Evolutionary conservation across 2,329 filamentous ascomycete genomes (phyloP).

Genomic region (Orbilia oligospora): DNA sequence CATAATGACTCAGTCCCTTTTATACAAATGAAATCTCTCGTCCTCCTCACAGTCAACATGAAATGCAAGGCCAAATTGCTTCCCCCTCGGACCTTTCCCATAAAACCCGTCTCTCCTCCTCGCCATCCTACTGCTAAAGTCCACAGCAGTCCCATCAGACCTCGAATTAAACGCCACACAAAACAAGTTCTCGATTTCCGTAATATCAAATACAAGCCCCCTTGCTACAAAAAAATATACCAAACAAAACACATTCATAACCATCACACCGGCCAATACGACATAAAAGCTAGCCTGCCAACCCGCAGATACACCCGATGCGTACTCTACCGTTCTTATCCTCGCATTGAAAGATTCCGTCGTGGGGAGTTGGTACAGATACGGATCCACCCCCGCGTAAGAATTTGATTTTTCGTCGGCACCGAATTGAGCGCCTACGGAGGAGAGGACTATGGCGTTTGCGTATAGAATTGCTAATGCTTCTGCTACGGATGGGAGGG

Average conservation of each 20-base stretch:
- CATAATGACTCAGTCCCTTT: slow-evolving; percentile 28
- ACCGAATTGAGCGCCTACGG: slow-evolving; percentile 74
- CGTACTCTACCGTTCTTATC: slow-evolving; percentile 77
- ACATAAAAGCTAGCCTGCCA: slow-evolving; percentile 79
- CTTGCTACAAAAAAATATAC: slow-evolving; percentile 53
- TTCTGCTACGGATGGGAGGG: slow-evolving; percentile 79
- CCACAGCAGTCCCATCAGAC: slow-evolving; percentile 1
- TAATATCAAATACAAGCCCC: slow-evolving; percentile 51
- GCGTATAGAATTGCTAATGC: slow-evolving; percentile 79
- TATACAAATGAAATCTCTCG: slow-evolving; percentile 43
- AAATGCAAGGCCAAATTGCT: slow-evolving; percentile 40
- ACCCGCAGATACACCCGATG: slow-evolving; percentile 74
- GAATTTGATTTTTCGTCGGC: slow-evolving; percentile 41
- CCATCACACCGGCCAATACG: slow-evolving; percentile 76
- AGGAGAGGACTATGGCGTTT: slow-evolving; percentile 76
- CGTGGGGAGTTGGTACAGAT: slow-evolving; percentile 38
- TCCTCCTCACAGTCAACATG: slow-evolving; percentile 49
- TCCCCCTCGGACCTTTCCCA: slow-evolving; percentile 46
- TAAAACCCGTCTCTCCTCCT: slow-evolving; percentile 45
- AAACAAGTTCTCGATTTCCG: slow-evolving; percentile 56
- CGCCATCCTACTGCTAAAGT: neutral
- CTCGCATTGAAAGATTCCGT: slow-evolving; percentile 76
- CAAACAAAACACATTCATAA: slow-evolving; percentile 76
- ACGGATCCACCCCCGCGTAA: slow-evolving; percentile 66
- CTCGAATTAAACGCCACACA: slow-evolving; percentile 57